Evolutionary conservation across 257 asterid genomes (phyloP).

Genomic region (Pogostemon cablin): DNA sequence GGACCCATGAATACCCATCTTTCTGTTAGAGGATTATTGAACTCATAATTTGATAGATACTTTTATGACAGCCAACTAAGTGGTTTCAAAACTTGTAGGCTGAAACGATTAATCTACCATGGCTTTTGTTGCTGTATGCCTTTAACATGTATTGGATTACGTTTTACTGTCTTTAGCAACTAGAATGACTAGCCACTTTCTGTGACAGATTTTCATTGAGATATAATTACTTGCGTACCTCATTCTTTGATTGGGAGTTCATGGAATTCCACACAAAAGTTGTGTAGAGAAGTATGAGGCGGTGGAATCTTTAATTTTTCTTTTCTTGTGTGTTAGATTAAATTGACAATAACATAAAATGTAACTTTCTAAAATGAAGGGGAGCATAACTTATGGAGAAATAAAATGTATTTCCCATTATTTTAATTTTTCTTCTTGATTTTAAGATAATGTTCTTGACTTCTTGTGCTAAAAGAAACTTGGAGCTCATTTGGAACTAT

Average conservation of each 20-base stretch:
- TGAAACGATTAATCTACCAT: not conserved
- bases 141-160: not conserved
- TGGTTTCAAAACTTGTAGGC: not conserved
- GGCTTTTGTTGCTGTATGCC: not conserved
- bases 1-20: too few relatives aligned
- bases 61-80: too few relatives aligned
- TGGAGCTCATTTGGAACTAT: conserved; percentile 24
- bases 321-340: not conserved
- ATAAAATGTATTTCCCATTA: not conserved
- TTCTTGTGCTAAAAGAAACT: not conserved
- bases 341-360: not conserved
- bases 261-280: not conserved
- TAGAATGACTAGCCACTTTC: not conserved
- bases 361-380: not conserved
- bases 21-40: too few relatives aligned
- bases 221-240: not conserved
- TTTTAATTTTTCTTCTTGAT: not conserved
- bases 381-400: not conserved
- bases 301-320: not conserved
- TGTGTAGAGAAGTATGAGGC: not conserved
- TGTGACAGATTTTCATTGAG: not conserved
- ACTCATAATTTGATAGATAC: too few relatives aligned
- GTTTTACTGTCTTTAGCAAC: not conserved
- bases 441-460: not conserved
- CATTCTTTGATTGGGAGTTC: not conserved